Evolutionary conservation across 768 basidiomycete species (phyloP), one percentile per base, ranked within the genome.

Genomic region (Lactarius trivialis): DNA sequence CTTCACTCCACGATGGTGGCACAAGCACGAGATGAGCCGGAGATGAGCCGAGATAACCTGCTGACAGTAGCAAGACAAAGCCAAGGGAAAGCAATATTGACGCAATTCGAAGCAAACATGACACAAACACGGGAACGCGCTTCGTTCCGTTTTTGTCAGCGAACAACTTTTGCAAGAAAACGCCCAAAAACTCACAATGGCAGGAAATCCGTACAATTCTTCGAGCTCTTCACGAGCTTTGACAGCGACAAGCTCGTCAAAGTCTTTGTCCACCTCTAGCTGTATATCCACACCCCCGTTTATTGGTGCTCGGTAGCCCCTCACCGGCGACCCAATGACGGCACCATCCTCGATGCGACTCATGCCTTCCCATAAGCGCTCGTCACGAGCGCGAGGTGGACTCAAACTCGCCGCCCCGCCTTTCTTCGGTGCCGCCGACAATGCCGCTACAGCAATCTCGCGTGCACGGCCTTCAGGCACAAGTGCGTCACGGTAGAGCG

Each of bases 81-180:
- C 89, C 89, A 19, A 91, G 70, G 14, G 87, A 82, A 58, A 89
- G 80, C 7, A 92, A 71, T 63, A 91, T 79, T 5, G 85, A 80
- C 71, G 90, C 89, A 63, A 91, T 74, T 58, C 90, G 82, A 70
- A 91, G 88, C 57, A 93, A 77, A 69, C 85, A 87, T 8, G 85
- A 82, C 21, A 93, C 80, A 70, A 92, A 88, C 3, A 89, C 84
- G 0, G 91, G 91, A 33, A 93, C 89, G 64, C 79, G 79, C 89
- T 89, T 68, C 24, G 19, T 89, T 68, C 21, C 17, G 21, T 7
- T 5, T 9, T 12, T 6, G n/a, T 33, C 24, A 49, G 60, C 33
- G 67, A n/a, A 60, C 64, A 14, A 7, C 12, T 12, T 48, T 48
- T 4, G 12, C 21, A 15, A 21, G 21, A 2, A 11, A 50, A 49